phyloP scores from a whole-genome alignment of 352 stramenopile species.

The Phytophthora pluvialis region DNA sequence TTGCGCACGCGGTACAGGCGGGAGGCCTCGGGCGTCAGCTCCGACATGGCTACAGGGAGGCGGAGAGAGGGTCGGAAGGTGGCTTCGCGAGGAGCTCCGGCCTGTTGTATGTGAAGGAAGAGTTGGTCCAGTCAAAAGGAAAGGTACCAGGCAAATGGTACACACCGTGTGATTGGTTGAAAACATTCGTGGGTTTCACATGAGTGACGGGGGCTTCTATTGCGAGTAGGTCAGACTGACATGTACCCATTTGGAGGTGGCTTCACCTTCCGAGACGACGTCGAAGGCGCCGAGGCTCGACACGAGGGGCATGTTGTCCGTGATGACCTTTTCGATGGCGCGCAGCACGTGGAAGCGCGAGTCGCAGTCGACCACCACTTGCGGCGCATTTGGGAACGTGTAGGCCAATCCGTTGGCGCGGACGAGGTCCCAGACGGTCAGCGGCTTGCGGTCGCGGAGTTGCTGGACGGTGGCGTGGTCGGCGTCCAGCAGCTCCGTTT shows the following conservation, averaged over 20 bases:
- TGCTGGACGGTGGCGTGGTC: conserved; percentile 32
- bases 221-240: conserved; percentile 45
- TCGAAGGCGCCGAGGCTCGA: conserved; percentile 52
- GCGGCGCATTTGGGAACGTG: conserved; percentile 58
- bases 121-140: conserved; percentile 15
- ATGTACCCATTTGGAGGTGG: conserved; percentile 48
- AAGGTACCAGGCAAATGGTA: conserved; percentile 2
- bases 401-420: conserved; percentile 57
- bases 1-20: conserved; percentile 95
- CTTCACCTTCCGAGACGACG: not conserved
- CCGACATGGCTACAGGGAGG: conserved; percentile 53
- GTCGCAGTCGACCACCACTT: conserved; percentile 65
- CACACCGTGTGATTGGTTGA: conserved; percentile 18
- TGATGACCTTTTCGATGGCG: conserved; percentile 74
- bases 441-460: conserved; percentile 36
- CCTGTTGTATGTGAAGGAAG: not conserved
- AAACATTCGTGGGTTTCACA: not conserved
- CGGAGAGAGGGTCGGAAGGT: not conserved
- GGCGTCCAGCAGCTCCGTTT: conserved; percentile 40
- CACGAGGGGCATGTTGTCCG: conserved; percentile 76
- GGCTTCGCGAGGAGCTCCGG: too few relatives aligned
- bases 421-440: conserved; percentile 72
- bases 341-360: conserved; percentile 60
- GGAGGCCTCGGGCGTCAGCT: conserved; percentile 83
- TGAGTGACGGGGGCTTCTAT: conserved; percentile 17